phyloP scores from a whole-genome alignment of 345 rosid species.

The Bruguiera sexangula region DNA sequence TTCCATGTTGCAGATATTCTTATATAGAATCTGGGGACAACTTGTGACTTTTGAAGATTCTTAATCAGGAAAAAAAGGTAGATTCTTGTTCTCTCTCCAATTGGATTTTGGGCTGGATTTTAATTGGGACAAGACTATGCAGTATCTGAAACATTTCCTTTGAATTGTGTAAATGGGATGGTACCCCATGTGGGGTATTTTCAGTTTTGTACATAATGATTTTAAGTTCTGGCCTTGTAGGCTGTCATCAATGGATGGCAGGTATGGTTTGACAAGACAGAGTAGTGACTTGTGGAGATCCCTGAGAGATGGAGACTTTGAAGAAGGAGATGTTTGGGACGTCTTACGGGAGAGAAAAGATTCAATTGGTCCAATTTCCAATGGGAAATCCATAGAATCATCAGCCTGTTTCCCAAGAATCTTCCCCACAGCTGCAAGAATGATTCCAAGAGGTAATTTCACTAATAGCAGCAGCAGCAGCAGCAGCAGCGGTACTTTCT shows the following conservation, averaged over 20 bases:
- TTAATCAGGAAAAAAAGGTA: conserved; percentile 25
- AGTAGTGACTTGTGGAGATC: conserved; percentile 30
- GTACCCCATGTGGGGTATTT: conserved; percentile 2
- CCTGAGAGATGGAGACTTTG: conserved; percentile 38
- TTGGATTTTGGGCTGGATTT: not conserved
- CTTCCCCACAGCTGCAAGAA: conserved; percentile 44
- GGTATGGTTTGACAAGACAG: conserved; percentile 19
- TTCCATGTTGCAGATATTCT: conserved; percentile 33
- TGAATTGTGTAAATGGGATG: conserved; percentile 12
- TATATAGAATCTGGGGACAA: conserved; percentile 14
- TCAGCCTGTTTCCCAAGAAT: conserved; percentile 30
- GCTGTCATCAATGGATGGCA: conserved; percentile 20
- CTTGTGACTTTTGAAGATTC: conserved; percentile 3
- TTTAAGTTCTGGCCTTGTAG: not conserved
- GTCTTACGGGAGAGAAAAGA: conserved; percentile 34
- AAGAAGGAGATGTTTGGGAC: conserved; percentile 46
- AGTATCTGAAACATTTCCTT: not conserved
- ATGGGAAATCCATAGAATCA: conserved; percentile 18
- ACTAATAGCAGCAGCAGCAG: conserved; percentile 9
- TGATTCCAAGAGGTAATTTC: conserved; percentile 40
- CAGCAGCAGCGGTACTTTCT: conserved; percentile 16
- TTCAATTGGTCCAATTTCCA: conserved; percentile 6
- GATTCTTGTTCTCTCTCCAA: conserved; percentile 8
- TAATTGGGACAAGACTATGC: not conserved
- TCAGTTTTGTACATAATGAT: not conserved